phyloP scores from a whole-genome alignment of 2,329 filamentous ascomycete species.

The Daldinia sp. region DNA sequence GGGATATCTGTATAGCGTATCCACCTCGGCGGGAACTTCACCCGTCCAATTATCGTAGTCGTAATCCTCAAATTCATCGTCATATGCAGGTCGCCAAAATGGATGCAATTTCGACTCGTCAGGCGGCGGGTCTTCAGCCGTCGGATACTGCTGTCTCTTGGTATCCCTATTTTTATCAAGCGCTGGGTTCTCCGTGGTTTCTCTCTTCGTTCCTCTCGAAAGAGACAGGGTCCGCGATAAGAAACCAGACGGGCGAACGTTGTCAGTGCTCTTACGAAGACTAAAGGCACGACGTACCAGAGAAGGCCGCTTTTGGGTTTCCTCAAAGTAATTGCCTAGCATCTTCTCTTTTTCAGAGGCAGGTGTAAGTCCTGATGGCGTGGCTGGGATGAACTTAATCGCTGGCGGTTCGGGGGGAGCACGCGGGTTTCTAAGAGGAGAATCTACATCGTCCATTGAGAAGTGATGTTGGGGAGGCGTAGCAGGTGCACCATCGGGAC shows the following conservation, averaged over 20 bases:
- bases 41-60: constrained; percentile 48
- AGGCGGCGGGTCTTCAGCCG: constrained; percentile 58
- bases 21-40: constrained; percentile 51
- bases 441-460: constrained; percentile 68
- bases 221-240: constrained; percentile 67
- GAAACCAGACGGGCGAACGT: constrained; percentile 58
- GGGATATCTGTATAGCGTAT: constrained; percentile 61
- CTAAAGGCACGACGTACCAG: constrained; percentile 67
- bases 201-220: constrained; percentile 56
- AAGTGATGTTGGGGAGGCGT: constrained; percentile 66
- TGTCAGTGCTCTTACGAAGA: constrained; percentile 62
- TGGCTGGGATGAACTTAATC: constrained; percentile 73
- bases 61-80: constrained; percentile 51
- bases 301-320: constrained; percentile 62
- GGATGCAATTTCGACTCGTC: constrained; percentile 70
- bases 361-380: constrained; percentile 70
- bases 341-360: constrained; percentile 64
- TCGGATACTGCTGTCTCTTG: constrained; percentile 55
- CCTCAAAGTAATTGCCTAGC: constrained; percentile 67
- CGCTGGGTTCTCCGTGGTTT: constrained; percentile 46
- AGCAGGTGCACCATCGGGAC: constrained; percentile 57
- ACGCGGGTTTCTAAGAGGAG: constrained; percentile 71
- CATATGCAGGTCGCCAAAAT: constrained; percentile 69
- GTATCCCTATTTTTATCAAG: constrained; percentile 49
- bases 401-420: constrained; percentile 65